Evolutionary conservation across 345 rosid genomes (phyloP), one percentile per base, ranked within the genome.

Genomic region (Salix purpurea): DNA sequence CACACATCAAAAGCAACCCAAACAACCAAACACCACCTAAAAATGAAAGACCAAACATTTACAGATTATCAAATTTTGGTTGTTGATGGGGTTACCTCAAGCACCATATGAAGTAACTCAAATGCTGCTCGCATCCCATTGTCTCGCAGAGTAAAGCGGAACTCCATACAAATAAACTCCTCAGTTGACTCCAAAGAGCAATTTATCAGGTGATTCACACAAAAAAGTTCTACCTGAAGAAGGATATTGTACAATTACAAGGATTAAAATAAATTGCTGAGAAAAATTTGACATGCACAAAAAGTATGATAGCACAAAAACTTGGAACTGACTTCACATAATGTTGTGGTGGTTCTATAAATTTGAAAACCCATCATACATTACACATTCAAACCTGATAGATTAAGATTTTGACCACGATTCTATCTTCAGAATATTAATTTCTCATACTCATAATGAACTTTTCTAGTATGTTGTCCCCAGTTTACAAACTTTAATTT

Each of bases 101-200:
- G 98, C 82, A 96, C 99, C 98, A 96, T 96, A 82, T 96, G 99
- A 76, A 96, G 99, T 73, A 96, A 82, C 87, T 96, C 96, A 88
- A 96, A 96, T 82, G 98, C 98, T 68, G 98, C 99, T 73, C 78
- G 87, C 99, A 96, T 96, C 66, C 99, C 99, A 83, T 94, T 91
- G 84, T 96, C 99, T 80, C 98, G 92, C 30, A 94, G 82, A 79
- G 98, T 96, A 82, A 94, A 96, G 65, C 98, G 98, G 77, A 94
- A 94, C 83, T 96, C 99, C 99, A 96, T 96, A 54, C 97, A 89
- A 80, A 96, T 96, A 80, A 96, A 92, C 84, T 96, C 99, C 85
- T 96, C 98, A 2, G 97, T 94, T 40, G 99, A 93, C 87, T 96
- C 99, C 93, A 96, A 81, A 9, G 99, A 96, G 87, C 99, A 96